Conservation (phyloP, 2,329 filamentous ascomycete species). For the Cadophora sp. region DNA sequence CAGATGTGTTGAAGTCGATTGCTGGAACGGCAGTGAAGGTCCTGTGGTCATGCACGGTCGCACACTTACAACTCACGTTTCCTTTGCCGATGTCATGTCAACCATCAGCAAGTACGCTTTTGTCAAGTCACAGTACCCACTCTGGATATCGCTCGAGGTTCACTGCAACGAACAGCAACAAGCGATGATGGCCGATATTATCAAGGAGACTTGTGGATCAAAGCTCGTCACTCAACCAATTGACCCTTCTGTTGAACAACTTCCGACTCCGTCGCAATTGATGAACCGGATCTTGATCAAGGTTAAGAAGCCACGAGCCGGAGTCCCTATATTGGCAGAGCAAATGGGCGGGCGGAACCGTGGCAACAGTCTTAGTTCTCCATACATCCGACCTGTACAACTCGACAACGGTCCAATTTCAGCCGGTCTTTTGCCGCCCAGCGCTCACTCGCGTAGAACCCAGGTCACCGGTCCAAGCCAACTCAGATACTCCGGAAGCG, state of each 20-base stretch:
- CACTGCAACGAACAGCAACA: conserved; percentile 89
- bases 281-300: conserved; percentile 89
- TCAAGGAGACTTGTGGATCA: conserved; percentile 83
- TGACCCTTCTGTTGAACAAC: conserved; percentile 67
- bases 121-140: conserved; percentile 80
- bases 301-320: conserved; percentile 76
- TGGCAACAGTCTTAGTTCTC: conserved; percentile 79
- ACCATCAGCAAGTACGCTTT: conserved; percentile 97
- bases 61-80: conserved; percentile 86
- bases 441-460: conserved; percentile 47
- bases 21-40: conserved; percentile 92
- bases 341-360: conserved; percentile 58
- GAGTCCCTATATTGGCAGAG: conserved; percentile 50
- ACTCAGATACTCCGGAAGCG: conserved; percentile 37
- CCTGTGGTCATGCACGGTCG: conserved; percentile 91
- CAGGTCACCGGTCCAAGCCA: conserved; percentile 33
- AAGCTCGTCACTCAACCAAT: conserved; percentile 80
- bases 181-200: conserved; percentile 85
- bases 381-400: conserved; percentile 68
- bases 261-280: conserved; percentile 87
- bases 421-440: conserved; percentile 59
- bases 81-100: conserved; percentile 89
- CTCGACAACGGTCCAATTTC: conserved; percentile 63
- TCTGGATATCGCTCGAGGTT: conserved; percentile 95
- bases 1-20: conserved; percentile 96